Evolutionary conservation across 495 filamentous ascomycete genomes (phyloP), one percentile per base, ranked within the genome.

Genomic region (Tuber umbilicatum): DNA sequence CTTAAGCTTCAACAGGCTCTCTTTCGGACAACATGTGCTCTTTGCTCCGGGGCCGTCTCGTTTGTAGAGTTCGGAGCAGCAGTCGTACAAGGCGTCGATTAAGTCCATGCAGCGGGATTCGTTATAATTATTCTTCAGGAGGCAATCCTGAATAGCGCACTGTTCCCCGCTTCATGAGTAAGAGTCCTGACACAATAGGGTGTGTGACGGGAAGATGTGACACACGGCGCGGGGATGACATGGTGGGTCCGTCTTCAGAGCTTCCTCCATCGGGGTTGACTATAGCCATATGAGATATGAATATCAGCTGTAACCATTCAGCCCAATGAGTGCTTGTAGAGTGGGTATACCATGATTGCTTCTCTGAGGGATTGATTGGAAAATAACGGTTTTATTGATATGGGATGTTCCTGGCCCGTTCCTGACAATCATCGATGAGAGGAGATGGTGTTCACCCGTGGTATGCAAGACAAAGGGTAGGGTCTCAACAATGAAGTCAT

Each of bases 81-180:
- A 99, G 81, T 95, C 91, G 83, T 98, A 99, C 37, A 99, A 85
- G n/a, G 93, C 92, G 82, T 97, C 91, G 69, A 99, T 88, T 79
- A 95, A 86, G 17, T 86, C 83, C 76, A 89, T 86, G 84, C 95
- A 99, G 81, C 91, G 96, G 38, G 88, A 89, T 86, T 99, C 93
- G 67, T 96, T 86, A 83, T 91, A 97, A n/a, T 89, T 90, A 81
- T 92, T 93, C 84, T 90, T 97, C 71, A 85, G 87, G 67, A 99
- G 84, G 80, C 95, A 99, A 74, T 90, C 93, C 95, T 82, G 80
- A 70, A 82, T 81, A 40, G 80, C 77, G 69, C 69, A 75, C 75
- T 80, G 73, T 81, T 69, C 38, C 64, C 50, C 23, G 50, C 70
- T 14, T 0, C 55, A 35, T 64, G 27, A 35, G 42, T 50, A 55